Evolutionary conservation across 768 basidiomycete species (phyloP), one percentile per base, ranked within the genome.

Genomic region (Hygrocybe punicea): DNA sequence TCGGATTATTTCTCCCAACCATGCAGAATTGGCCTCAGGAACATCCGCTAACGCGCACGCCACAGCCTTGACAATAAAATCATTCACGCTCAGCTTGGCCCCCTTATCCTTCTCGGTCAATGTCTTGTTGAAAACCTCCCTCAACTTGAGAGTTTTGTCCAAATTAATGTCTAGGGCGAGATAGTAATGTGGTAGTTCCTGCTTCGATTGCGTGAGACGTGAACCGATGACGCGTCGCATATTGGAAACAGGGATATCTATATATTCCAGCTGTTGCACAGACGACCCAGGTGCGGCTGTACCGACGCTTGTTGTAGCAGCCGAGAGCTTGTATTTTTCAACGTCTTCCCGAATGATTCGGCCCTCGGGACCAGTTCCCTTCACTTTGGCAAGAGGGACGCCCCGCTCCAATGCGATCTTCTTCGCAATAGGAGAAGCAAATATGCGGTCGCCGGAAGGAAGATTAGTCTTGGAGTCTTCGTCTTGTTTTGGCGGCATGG

Each of bases 11-110:
- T 99, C 96, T 62, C 95, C 95, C 59, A 98, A 73, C 97, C 96
- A 98, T 11, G 95, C 94, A 51, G 93, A 92, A 79, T 99, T 99
- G 63, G 87, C 95, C 71, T 98, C 97, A 46, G 97, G 97, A 29
- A 98, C 95, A 67, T 98, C 97, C 42, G 83, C 81, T 50, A 98
- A 81, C 1, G 97, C 95, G 65, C 93, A 89, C 8, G 89, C 85
- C 33, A 89, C 85, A 4, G 93, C 97, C 76, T 99, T 99, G 68
- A 98, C 85, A 66, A 99, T 84, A 70, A 99, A 99, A 75, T 99
- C 97, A 72, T 98, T 98, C 58, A 99, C 92, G 63, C 92, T 95
- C 52, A 99, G 83, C 78, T 98, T 99, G 33, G 89, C 85, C 44
- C 80, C 74, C 77, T 95, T 96, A 71, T 94, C 92, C 74, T 91